Evolutionary conservation across 495 filamentous ascomycete genomes (phyloP).

Genomic region (Hypoxylon trugodes): DNA sequence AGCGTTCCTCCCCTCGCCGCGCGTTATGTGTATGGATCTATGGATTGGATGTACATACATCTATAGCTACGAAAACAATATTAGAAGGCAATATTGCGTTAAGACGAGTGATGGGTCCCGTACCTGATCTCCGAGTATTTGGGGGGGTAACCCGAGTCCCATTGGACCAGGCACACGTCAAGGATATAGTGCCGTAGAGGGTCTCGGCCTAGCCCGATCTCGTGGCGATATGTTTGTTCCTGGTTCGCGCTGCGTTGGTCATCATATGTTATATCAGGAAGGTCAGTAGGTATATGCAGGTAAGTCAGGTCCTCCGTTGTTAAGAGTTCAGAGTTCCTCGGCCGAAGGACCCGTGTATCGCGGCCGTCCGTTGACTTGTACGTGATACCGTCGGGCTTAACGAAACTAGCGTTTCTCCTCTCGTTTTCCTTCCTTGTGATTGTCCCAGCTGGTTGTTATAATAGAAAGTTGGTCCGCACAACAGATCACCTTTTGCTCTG

Average conservation of each 20-base stretch:
- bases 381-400: neutral
- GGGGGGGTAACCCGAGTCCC: neutral
- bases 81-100: neutral
- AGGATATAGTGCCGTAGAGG: neutral
- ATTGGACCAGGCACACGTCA: slow-evolving; percentile 15
- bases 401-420: slow-evolving; percentile 1
- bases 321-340: neutral
- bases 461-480: neutral
- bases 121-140: slow-evolving; percentile 18
- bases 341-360: slow-evolving; percentile 2
- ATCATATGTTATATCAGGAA: slow-evolving; percentile 34
- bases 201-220: slow-evolving; percentile 34
- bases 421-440: neutral
- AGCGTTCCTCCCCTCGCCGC: too few species aligned
- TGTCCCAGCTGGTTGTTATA: slow-evolving; percentile 16
- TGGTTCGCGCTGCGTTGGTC: slow-evolving; percentile 3
- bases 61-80: too few species aligned
- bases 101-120: slow-evolving; percentile 2
- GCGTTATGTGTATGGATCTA: neutral
- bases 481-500: slow-evolving; percentile 12
- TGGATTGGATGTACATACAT: neutral
- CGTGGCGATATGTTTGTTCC: slow-evolving; percentile 26
- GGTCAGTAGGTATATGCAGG: slow-evolving; percentile 32
- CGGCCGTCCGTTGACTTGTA: slow-evolving; percentile 12
- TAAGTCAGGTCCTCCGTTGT: slow-evolving; percentile 17